Base-by-base conservation (phyloP, 495 filamentous ascomycete species). In the Delitschia confertaspora region DNA sequence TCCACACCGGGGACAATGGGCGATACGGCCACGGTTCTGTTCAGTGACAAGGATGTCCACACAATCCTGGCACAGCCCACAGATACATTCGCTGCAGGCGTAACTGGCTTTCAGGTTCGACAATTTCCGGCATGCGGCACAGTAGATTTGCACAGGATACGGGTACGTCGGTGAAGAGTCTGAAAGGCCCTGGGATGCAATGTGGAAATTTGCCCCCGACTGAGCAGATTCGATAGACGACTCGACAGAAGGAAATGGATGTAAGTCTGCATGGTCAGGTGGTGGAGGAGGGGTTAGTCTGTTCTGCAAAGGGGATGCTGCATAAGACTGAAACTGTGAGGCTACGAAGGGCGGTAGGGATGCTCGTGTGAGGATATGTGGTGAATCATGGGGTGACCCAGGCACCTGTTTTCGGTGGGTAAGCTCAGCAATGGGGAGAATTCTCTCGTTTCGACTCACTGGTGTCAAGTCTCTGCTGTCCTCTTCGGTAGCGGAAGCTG, bases 71-170 rank as follows among this genome's bases (percentile, higher is more conserved):
- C 88, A 95, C 34, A 94, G 72, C 2, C 88, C 88, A 58, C 85
- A 91, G 37, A 95, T 93, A 60, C 88, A 95, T 58, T 94, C 87
- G 0, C 87, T 93, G 63, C 88, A 95, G 9, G 88, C 88, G 58
- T 83, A 95, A 22, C 82, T 86, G 44, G 88, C 81, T 45, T 77
- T 78, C 32, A 95, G 62, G 2, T 81, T 62, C 46, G 79, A 85
- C 3, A 82, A 62, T 14, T 79, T 74, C 47, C 81, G 80, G 59
- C 88, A 95, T 13, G 77, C 76, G 0, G 88, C 83, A 60, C 88
- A 95, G 55, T 87, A 93, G 13, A 94, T 89, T 51, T 91, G 82
- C 11, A 89, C 80, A 42, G 64, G 79, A 60, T 71, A 72, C 3
- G 70, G 69, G 23, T 68, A 71, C 63, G 49, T 76, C 68, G 9